Percentiles rank a stretch among this genome's conserved stretches.
Conservation (phyloP, 129 eudicot genomes). For the Chrysanthemum makinoi region DNA sequence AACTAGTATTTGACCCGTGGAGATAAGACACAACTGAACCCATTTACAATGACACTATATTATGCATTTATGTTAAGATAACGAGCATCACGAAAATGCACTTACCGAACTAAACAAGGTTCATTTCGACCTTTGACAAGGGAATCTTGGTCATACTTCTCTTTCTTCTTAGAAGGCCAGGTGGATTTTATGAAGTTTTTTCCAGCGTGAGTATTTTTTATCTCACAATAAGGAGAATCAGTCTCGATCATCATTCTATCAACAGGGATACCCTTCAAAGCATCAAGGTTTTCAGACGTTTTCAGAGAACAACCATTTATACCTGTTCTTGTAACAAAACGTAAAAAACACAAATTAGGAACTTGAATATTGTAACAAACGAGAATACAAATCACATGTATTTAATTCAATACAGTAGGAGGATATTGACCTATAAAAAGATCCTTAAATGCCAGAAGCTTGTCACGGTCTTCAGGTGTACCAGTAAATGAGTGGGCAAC, state of each 20-base stretch:
- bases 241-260: constrained; percentile 97
- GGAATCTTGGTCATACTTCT: constrained; percentile 73
- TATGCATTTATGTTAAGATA: background rate
- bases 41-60: background rate
- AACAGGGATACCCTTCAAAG: constrained; percentile 75
- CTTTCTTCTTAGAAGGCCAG: constrained; percentile 97
- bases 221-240: constrained; percentile 98
- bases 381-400: background rate
- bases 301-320: constrained; percentile 92
- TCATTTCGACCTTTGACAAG: constrained; percentile 96
- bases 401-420: constrained; percentile 8
- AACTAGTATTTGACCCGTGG: background rate
- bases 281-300: constrained; percentile 85
- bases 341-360: background rate
- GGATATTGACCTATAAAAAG: constrained; percentile 67
- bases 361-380: background rate
- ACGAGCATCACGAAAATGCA: constrained; percentile 1
- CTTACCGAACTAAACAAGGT: constrained; percentile 92
- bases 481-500: constrained; percentile 98
- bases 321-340: constrained; percentile 38
- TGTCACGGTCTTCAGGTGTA: constrained; percentile 84
- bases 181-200: constrained; percentile 58
- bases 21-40: background rate
- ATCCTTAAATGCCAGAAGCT: constrained; percentile 70
- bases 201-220: constrained; percentile 94